Base-by-base conservation (phyloP, 768 basidiomycete genomes). In the Peribolospora kevripleyi region DNA sequence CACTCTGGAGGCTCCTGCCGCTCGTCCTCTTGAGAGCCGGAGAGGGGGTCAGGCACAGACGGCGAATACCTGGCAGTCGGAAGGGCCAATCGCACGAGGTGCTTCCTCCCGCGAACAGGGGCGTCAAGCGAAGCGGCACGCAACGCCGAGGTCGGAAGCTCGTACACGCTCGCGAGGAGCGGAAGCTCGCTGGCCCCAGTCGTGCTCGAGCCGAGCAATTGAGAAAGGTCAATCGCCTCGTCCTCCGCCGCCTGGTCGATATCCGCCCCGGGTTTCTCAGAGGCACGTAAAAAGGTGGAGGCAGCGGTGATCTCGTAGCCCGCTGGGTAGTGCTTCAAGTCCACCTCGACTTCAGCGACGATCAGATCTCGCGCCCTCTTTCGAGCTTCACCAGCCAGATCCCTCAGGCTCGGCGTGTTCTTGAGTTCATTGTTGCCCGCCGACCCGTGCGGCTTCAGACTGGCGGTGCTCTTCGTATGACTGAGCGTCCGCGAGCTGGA, bases 11-110 rank as follows among this genome's bases (percentile, higher is more conserved):
- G 52, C 75, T 78, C 42, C 73, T 69, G 56, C 76, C 75, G 4
- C 77, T 75, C 13, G 69, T 70, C 48, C 73, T 73, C 54, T 70
- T 72, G 68, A 80, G 76, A 11, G 80, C 81, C 37, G 6, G 81
- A 82, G 58, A 91, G 69, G 7, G 88, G 88, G 66, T 91, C 84
- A 50, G 75, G 70, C 42, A 90, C 74, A 3, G 81, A 80, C 41
- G 79, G 75, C 48, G 79, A 74, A 64, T 80, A 84, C 58, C 80
- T 81, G 14, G 83, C 79, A 2, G 85, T 91, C 3, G 88, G 88
- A 13, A 93, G 67, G 45, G 75, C 76, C 52, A 95, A 61, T 51
- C 84, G 73, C 10, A 95, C 59, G 49, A 93, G 67, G 67, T 93
- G 86, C 48, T 85, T 74, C 3, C 54, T 53, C 7, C 61, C 50